phyloP scores from a whole-genome alignment of 176 grass and related monocot genomes.

The Eragrostis nindensis region DNA sequence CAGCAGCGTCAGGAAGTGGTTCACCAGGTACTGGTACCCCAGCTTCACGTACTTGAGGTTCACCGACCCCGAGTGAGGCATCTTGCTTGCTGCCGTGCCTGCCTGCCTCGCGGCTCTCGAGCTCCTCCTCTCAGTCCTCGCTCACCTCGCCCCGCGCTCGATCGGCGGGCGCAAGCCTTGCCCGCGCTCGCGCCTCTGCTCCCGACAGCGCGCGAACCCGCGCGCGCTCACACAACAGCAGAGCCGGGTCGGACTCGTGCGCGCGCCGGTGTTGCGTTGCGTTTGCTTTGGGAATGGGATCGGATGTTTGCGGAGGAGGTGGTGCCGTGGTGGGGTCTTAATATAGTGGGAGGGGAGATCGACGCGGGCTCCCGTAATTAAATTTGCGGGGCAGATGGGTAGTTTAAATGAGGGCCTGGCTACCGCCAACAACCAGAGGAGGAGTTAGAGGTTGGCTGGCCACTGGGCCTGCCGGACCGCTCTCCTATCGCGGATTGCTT shows the following conservation, averaged over 20 bases:
- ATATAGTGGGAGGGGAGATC: conserved; percentile 16
- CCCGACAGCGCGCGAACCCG: neutral
- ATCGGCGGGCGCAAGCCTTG: too few relatives aligned
- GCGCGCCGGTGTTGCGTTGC: neutral
- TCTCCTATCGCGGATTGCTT: too few relatives aligned
- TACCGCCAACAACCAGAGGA: conserved; percentile 73
- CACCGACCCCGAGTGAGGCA: conserved; percentile 53
- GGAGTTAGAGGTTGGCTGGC: neutral
- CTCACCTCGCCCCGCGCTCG: neutral
- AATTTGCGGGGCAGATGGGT: conserved; percentile 61
- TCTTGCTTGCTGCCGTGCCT: neutral
- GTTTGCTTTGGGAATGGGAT: neutral
- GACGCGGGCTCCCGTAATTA: conserved; percentile 30
- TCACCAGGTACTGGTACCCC: conserved; percentile 82
- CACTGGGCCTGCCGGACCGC: too few relatives aligned
- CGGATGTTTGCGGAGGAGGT: conserved; percentile 1
- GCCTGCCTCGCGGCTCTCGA: neutral
- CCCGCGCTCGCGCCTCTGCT: too few relatives aligned
- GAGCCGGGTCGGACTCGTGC: neutral
- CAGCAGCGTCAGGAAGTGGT: conserved; percentile 81
- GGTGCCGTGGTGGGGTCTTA: conserved; percentile 41
- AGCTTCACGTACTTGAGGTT: conserved; percentile 91
- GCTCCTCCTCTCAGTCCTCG: too few relatives aligned
- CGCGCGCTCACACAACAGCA: neutral
- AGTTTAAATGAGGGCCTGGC: conserved; percentile 72